Evolutionary conservation across 768 basidiomycete species (phyloP).

Genomic region (Psilocybe azurescens): DNA sequence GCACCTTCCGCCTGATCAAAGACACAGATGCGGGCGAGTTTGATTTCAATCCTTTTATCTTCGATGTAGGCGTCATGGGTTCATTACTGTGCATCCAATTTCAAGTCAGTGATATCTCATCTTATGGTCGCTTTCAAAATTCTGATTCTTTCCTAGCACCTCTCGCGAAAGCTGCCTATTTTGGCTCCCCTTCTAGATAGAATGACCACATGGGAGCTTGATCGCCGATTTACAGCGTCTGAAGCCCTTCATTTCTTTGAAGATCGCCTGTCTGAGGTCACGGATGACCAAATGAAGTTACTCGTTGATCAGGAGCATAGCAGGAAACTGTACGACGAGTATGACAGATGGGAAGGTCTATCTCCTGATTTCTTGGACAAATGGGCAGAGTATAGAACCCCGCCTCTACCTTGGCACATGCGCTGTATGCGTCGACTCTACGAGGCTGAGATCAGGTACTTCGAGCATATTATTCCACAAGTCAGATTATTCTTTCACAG

Average conservation of each 20-base stretch:
- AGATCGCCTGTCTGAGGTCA: neutral
- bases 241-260: constrained; percentile 27
- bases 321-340: constrained; percentile 1
- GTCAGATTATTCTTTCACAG: neutral
- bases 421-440: constrained; percentile 9
- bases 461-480: neutral
- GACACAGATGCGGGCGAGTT: constrained; percentile 18
- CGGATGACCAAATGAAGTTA: neutral
- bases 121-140: too few species aligned
- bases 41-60: neutral
- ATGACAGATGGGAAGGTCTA: constrained; percentile 25
- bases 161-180: constrained; percentile 23
- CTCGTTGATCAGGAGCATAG: neutral
- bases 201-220: constrained; percentile 30
- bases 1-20: constrained; percentile 23
- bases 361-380: constrained; percentile 17
- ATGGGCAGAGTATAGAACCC: constrained; percentile 23
- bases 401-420: constrained; percentile 8
- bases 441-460: neutral
- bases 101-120: constrained; percentile 9
- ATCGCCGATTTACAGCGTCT: constrained; percentile 9
- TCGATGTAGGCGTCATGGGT: constrained; percentile 29
- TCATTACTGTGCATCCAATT: neutral
- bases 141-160: constrained; percentile 17
- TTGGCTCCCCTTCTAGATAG: constrained; percentile 33